Base-by-base conservation (phyloP, 2,329 filamentous ascomycete genomes). In the Exserohilum turcica region DNA sequence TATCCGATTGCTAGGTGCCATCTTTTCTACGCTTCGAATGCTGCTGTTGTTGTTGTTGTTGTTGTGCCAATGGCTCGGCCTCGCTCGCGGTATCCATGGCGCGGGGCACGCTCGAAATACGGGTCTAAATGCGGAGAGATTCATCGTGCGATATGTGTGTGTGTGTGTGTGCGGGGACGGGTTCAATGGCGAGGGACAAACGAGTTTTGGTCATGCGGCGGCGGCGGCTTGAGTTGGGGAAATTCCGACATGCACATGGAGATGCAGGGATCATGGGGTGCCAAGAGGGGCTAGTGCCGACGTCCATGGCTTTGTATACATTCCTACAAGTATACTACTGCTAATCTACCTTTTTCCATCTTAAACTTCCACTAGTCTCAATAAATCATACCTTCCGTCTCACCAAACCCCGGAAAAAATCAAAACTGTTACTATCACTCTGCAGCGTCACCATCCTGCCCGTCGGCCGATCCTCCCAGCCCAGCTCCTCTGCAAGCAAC, bases 391-490 rank as follows among this genome's bases (percentile, higher is more conserved):
- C 74, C 80, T 96, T 97, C 67, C 88, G 84, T 78, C 86, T 91
- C 16, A 99, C 79, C 66, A 99, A 70, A 0, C 94, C 94, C 70
- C 85, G 90, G 78, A 96, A 96, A 74, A 96, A 99, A 76, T 99
- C 94, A 78, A 99, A 99, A 74, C 92, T 97, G 70, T 99, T 99
- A 72, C 92, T 91, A 74, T 99, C 94, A 73, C 92, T 97, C 79
- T 97, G 92, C 76, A 99, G 76, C 64, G 88, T 85, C 84, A 89
- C 93, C 43, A 88, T 79, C 75, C 84, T 89, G 0, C 93, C 92
- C 0, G 90, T 96, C 2, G 82, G 79, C 47, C 86, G 80, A 58
- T 91, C 91, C 53, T 88, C 83, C 72, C 80, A 84, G 2, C 86
- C 87, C 47, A 95, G 74, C 79, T 97, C 92, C 74, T 97, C 90